Percentiles rank a stretch among this genome's conserved stretches.
phyloP scores from a whole-genome alignment of 2,329 filamentous ascomycete species.

The Raffaelea arxii region DNA sequence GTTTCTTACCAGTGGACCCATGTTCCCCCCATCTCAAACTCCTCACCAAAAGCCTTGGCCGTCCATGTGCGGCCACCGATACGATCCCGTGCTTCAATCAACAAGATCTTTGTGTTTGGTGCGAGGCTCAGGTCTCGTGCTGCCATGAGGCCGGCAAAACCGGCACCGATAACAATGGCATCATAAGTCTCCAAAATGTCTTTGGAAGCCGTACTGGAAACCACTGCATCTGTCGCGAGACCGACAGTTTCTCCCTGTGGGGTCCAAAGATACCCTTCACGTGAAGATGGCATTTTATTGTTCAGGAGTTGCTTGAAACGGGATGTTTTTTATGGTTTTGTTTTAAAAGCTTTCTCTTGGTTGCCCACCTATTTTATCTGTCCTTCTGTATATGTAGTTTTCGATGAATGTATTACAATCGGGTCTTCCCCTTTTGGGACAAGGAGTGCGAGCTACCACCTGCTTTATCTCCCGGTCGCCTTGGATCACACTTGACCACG shows the following conservation, averaged over 20 bases:
- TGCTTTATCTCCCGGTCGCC: too few relatives aligned
- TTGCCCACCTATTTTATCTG: too few relatives aligned
- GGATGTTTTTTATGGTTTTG: too few relatives aligned
- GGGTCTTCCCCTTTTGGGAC: too few relatives aligned
- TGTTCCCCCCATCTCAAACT: background rate
- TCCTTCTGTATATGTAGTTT: too few relatives aligned
- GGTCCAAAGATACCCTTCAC: background rate
- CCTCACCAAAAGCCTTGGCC: background rate
- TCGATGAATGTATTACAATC: too few relatives aligned
- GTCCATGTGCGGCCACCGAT: background rate
- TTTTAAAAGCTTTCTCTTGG: too few relatives aligned
- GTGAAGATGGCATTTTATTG: background rate
- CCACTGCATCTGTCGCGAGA: background rate
- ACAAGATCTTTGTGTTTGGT: background rate
- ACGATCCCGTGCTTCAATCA: background rate
- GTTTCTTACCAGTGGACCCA: background rate
- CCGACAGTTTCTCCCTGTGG: background rate
- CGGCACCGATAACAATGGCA: background rate
- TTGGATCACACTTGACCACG: too few relatives aligned
- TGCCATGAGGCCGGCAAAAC: background rate
- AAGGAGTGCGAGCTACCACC: too few relatives aligned
- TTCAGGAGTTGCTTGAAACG: too few relatives aligned
- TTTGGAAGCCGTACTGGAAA: background rate
- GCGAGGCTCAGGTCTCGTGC: background rate
- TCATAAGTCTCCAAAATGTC: background rate